A percentile compares a stretch with the other conserved stretches of the same genome.
These are phyloP conservation scores for Powellomyces hirtus DNA, from an alignment of 192 early-diverging fungal species.

Conservation along the genomic window DNA sequence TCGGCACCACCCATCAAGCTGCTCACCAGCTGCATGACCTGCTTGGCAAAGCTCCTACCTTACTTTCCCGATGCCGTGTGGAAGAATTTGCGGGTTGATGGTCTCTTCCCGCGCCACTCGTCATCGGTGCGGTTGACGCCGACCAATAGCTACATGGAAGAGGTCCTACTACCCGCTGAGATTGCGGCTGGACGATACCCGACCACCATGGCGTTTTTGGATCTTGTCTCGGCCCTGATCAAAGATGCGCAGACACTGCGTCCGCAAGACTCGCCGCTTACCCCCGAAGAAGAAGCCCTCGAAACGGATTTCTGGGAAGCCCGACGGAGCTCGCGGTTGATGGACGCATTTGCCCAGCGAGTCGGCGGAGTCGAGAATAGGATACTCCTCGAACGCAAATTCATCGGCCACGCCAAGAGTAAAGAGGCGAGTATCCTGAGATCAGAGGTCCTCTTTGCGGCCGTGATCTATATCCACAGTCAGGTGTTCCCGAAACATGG, in stretches of 20 bases:
- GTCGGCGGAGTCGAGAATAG: slow-evolving; percentile 9
- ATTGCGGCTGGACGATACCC: slow-evolving; percentile 33
- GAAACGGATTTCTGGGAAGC: slow-evolving; percentile 26
- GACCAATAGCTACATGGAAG: slow-evolving; percentile 41
- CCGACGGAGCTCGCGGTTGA: neutral
- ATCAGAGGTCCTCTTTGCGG: slow-evolving; percentile 37
- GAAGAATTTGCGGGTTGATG: slow-evolving; percentile 34
- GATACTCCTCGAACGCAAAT: neutral
- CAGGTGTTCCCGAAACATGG: slow-evolving; percentile 45
- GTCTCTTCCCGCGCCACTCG: slow-evolving; percentile 37
- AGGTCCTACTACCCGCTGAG: slow-evolving; percentile 43
- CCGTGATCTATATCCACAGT: slow-evolving; percentile 37
- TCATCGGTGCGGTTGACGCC: neutral
- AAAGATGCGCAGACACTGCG: slow-evolving; percentile 28
- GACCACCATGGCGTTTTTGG: slow-evolving; percentile 44
- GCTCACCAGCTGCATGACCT: slow-evolving; percentile 36
- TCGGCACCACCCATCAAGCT: slow-evolving; percentile 31
- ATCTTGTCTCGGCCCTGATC: slow-evolving; percentile 34
- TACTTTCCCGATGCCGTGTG: slow-evolving; percentile 32
- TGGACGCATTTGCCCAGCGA: neutral
- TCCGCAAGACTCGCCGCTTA: neutral
- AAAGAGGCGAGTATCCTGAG: slow-evolving; percentile 7
- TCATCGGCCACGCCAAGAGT: neutral
- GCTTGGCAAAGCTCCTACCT: slow-evolving; percentile 27
- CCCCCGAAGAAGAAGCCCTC: slow-evolving; percentile 11